Evolutionary conservation across 345 rosid genomes (phyloP), one percentile per base, ranked within the genome.

Genomic region (Erodium maritimum): DNA sequence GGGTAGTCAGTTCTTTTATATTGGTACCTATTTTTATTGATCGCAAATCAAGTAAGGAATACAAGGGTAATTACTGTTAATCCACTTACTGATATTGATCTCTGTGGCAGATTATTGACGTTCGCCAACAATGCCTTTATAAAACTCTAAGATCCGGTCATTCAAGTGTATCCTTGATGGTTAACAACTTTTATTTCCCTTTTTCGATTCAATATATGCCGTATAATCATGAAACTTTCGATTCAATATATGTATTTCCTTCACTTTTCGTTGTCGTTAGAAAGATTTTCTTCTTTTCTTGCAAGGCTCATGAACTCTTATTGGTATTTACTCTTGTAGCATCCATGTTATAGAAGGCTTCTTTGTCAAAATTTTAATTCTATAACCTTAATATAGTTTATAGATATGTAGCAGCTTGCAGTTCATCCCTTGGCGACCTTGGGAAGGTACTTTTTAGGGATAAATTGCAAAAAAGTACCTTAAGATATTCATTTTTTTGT

Each of bases 401-500:
- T 74, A 91, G 98, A 86, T 88, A 57, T 91, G 96, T 62, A 88
- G 93, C 76, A 75, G 79, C 61, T 93, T 84, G 60, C 98, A 88
- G 60, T 91, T 91, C 64, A 74, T 91, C 59, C 96, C 98, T 19
- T 91, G 96, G 96, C 82, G 76, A 80, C 88, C 93, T 61, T 88
- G 98, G 96, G 95, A 83, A 85, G 96, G 97, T 85, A 77, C 23
- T 50, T 46, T 24, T 23, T 24, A 50, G 56, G 42, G n/a, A n/a
- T n/a, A n/a, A n/a, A n/a, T n/a, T n/a, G n/a, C n/a, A n/a, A n/a
- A n/a, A n/a, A n/a, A n/a, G n/a, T n/a, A n/a, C n/a, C n/a, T n/a
- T n/a, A n/a, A n/a, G n/a, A n/a, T n/a, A n/a, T n/a, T n/a, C n/a
- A n/a, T n/a, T n/a, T n/a, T n/a, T n/a, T n/a, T n/a, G n/a, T n/a